Percentiles rank a stretch among this genome's conserved stretches.
Evolutionary conservation across 139 green algal genomes (phyloP).

Genomic region (Chlamydomonas sphaeroides): DNA sequence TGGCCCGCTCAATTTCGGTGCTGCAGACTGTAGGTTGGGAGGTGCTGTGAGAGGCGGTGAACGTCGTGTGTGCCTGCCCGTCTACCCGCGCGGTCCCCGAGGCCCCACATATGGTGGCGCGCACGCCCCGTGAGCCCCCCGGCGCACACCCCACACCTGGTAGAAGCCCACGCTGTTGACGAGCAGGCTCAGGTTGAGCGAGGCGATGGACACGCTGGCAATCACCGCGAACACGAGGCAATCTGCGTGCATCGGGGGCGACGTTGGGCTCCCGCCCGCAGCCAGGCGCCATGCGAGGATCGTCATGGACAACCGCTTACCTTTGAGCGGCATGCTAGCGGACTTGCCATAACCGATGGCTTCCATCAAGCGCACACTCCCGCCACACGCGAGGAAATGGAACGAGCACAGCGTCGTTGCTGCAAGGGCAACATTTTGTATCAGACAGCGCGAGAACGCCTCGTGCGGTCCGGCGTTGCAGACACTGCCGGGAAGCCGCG

Average conservation of each 20-base stretch:
- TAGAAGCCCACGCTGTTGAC: constrained; percentile 78
- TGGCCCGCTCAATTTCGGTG: too few relatives aligned
- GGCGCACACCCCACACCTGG: constrained; percentile 54
- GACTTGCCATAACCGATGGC: constrained; percentile 45
- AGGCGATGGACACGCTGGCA: constrained; percentile 66
- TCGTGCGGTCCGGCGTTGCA: too few relatives aligned
- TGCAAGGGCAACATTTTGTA: constrained; percentile 38
- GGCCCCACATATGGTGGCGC: too few relatives aligned
- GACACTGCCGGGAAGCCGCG: neutral
- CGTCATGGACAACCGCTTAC: neutral
- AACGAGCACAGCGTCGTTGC: constrained; percentile 69
- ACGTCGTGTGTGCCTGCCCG: too few relatives aligned
- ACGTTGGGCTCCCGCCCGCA: too few relatives aligned
- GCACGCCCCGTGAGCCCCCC: too few relatives aligned
- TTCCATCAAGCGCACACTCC: constrained; percentile 45
- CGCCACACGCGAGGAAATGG: constrained; percentile 64
- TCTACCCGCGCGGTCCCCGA: too few relatives aligned
- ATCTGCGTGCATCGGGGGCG: too few relatives aligned
- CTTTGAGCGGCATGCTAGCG: constrained; percentile 42
- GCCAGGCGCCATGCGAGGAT: too few relatives aligned
- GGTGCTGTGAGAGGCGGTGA: too few relatives aligned
- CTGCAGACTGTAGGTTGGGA: too few relatives aligned
- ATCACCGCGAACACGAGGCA: constrained; percentile 63
- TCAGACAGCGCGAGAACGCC: too few relatives aligned
- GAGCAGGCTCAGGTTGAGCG: constrained; percentile 70